These are phyloP conservation scores for Cladosporium colombiae DNA, from an alignment of 2,329 filamentous ascomycete species.

Conservation along the genomic window DNA sequence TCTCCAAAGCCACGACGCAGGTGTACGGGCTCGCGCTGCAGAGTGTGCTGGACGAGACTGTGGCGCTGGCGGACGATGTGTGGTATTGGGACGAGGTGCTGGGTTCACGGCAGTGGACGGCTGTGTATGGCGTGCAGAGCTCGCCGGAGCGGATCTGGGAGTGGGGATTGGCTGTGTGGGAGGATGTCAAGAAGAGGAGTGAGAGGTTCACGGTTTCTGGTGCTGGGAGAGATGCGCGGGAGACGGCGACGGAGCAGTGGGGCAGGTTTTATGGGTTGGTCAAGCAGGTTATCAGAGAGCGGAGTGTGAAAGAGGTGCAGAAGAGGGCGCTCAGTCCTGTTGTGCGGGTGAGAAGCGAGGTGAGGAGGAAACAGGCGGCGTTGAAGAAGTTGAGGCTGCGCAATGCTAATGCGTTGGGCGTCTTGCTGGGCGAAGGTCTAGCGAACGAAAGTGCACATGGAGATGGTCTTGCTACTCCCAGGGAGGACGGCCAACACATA, in stretches of 20 bases:
- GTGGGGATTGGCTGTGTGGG: slow-evolving; percentile 70
- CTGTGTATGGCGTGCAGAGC: slow-evolving; percentile 82
- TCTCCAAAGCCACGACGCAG: slow-evolving; percentile 90
- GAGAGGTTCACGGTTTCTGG: slow-evolving; percentile 31
- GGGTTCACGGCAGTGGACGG: slow-evolving; percentile 74
- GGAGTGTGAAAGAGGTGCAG: slow-evolving; percentile 70
- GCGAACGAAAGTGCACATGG: slow-evolving; percentile 51
- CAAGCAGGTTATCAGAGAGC: slow-evolving; percentile 70
- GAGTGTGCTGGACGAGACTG: slow-evolving; percentile 77
- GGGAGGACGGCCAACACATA: slow-evolving; percentile 42
- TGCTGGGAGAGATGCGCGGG: slow-evolving; percentile 35
- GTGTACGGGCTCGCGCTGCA: slow-evolving; percentile 79
- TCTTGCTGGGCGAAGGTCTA: slow-evolving; percentile 83
- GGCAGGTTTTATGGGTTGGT: slow-evolving; percentile 75
- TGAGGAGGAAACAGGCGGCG: slow-evolving; percentile 69
- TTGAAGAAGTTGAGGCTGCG: slow-evolving; percentile 74
- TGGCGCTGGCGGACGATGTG: slow-evolving; percentile 80
- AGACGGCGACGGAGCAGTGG: slow-evolving; percentile 34
- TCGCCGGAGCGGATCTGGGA: slow-evolving; percentile 74
- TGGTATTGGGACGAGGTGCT: slow-evolving; percentile 95
- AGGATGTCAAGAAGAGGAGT: slow-evolving; percentile 54
- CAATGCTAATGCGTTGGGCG: slow-evolving; percentile 81
- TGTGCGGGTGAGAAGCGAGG: slow-evolving; percentile 72
- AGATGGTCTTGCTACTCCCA: slow-evolving; percentile 34
- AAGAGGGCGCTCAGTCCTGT: slow-evolving; percentile 75